Conservation (phyloP, 768 basidiomycete species). For the Russula vinacea region DNA sequence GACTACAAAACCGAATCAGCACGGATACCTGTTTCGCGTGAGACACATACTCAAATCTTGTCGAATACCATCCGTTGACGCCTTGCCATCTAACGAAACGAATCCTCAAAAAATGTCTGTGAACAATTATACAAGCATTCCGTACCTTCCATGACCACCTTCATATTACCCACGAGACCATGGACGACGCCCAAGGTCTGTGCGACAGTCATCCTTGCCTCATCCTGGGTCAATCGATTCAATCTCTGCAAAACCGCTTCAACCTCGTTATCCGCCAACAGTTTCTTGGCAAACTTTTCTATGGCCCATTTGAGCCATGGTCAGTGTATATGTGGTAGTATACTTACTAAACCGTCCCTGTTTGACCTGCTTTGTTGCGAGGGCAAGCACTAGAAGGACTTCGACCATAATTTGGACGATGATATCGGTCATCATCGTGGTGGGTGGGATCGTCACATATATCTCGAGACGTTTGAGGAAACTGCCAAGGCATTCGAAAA, state of each 20-base stretch:
- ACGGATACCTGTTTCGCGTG: no score
- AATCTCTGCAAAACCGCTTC: background rate
- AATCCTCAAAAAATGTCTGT: no score
- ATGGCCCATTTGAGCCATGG: background rate
- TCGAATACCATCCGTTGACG: no score
- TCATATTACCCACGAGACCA: background rate
- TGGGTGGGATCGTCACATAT: background rate
- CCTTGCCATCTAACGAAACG: background rate
- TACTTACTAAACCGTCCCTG: constrained; percentile 14
- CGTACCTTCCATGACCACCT: background rate
- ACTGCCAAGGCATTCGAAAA: background rate
- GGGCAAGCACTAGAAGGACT: background rate
- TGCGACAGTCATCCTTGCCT: constrained; percentile 4
- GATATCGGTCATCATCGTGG: background rate
- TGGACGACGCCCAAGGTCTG: background rate
- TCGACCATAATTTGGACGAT: constrained; percentile 5
- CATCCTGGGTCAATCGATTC: constrained; percentile 2
- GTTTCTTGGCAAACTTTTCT: constrained; percentile 4
- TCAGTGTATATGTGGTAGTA: background rate
- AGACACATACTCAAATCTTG: no score
- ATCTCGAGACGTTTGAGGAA: background rate
- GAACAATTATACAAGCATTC: no score
- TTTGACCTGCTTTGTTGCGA: constrained; percentile 4
- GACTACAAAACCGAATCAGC: no score
- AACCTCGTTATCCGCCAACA: constrained; percentile 3